These are phyloP conservation scores for Mortierella alpina DNA, from an alignment of 192 early-diverging fungal species.

Conservation along the genomic window DNA sequence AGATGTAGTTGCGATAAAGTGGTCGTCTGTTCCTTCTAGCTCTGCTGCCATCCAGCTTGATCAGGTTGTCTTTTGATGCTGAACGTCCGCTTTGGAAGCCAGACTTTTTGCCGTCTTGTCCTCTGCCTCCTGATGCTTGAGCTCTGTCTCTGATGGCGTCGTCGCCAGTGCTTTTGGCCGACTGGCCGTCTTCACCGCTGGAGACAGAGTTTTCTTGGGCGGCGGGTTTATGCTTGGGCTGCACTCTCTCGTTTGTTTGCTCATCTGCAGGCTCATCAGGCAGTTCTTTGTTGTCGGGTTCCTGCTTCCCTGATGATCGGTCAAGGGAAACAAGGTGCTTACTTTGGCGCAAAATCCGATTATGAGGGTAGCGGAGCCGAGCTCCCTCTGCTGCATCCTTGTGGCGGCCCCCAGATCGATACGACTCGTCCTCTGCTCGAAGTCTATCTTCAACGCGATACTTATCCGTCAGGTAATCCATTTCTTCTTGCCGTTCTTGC, in stretches of 20 bases:
- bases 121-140: too few relatives aligned
- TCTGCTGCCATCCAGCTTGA: neutral
- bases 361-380: slow-evolving; percentile 4
- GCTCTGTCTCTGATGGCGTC: too few relatives aligned
- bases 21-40: neutral
- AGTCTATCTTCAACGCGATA: neutral
- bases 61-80: neutral
- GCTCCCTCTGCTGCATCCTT: neutral
- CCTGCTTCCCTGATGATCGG: too few relatives aligned
- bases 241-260: neutral
- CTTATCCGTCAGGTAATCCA: neutral
- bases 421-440: neutral
- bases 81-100: too few relatives aligned
- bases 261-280: neutral
- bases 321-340: slow-evolving; percentile 6
- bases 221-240: neutral
- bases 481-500: neutral
- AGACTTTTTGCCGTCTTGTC: too few relatives aligned
- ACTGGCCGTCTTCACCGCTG: neutral
- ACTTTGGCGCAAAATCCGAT: slow-evolving; percentile 19
- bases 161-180: neutral
- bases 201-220: too few relatives aligned
- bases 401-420: neutral
- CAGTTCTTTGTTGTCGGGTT: neutral
- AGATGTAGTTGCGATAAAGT: neutral